Evolutionary conservation across 1,284 basidiomycete genomes (phyloP).

Genomic region (Cerioporus squamosus): DNA sequence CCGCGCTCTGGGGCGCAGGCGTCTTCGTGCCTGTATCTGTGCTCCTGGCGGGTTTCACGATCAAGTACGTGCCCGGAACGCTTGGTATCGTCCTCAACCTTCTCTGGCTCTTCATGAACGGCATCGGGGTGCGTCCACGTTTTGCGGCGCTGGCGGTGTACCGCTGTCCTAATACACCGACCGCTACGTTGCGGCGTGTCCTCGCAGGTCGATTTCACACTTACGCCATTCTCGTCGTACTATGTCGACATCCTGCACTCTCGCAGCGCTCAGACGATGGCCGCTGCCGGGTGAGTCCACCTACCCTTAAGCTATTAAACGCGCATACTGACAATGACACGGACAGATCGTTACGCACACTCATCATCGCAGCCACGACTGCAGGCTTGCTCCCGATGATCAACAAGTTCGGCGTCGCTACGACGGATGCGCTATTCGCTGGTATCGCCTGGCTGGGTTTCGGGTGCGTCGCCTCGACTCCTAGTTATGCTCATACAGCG

Average conservation of each 20-base stretch:
- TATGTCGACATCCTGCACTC: constrained; percentile 57
- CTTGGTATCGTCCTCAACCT: constrained; percentile 46
- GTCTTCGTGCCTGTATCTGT: constrained; percentile 49
- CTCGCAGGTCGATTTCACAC: constrained; percentile 46
- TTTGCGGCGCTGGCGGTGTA: too few relatives aligned
- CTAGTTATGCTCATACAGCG: constrained; percentile 28
- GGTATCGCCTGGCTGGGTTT: constrained; percentile 47
- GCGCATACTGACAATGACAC: constrained; percentile 13
- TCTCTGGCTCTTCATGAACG: constrained; percentile 51
- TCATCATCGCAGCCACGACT: constrained; percentile 43
- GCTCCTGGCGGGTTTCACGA: constrained; percentile 38
- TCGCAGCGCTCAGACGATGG: constrained; percentile 57
- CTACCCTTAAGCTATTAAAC: not conserved
- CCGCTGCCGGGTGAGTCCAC: constrained; percentile 42
- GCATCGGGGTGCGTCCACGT: constrained; percentile 47
- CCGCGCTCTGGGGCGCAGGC: constrained; percentile 48
- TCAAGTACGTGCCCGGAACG: constrained; percentile 42
- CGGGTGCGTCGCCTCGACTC: too few relatives aligned
- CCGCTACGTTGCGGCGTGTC: too few relatives aligned
- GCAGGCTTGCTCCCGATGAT: constrained; percentile 56
- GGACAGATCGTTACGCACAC: constrained; percentile 46
- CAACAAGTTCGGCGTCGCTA: constrained; percentile 54
- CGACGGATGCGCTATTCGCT: constrained; percentile 53
- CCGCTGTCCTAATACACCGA: too few relatives aligned
- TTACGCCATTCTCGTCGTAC: constrained; percentile 59